Conservation (phyloP, 371 early-diverging fungal genomes). For the Amoeboradix gromovi region DNA sequence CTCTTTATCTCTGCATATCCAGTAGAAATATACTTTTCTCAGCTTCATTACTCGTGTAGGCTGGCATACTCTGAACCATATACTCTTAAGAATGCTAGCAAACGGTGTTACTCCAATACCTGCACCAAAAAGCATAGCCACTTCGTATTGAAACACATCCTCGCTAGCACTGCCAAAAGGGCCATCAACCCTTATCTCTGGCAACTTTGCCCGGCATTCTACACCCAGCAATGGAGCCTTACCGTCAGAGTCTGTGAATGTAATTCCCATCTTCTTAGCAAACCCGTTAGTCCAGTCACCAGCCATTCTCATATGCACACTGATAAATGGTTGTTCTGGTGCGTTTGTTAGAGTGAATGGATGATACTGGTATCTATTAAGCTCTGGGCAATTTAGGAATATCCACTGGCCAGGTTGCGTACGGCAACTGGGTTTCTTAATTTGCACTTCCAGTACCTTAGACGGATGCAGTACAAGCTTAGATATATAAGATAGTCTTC, state of each 20-base stretch:
- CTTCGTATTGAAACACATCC: constrained; percentile 55
- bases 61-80: constrained; percentile 10
- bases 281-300: constrained; percentile 51
- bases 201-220: constrained; percentile 6
- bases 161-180: constrained; percentile 58
- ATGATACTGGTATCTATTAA: constrained; percentile 42
- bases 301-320: constrained; percentile 42
- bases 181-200: constrained; percentile 47
- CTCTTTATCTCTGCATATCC: constrained; percentile 49
- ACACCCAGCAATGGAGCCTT: neutral
- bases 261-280: constrained; percentile 22
- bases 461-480: constrained; percentile 32
- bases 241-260: neutral
- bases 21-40: constrained; percentile 49
- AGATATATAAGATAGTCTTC: constrained; percentile 26
- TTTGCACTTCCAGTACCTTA: constrained; percentile 34
- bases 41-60: neutral
- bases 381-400: constrained; percentile 29
- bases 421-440: constrained; percentile 24
- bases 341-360: constrained; percentile 51
- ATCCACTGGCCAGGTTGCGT: constrained; percentile 41
- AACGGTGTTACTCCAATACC: constrained; percentile 52
- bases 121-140: constrained; percentile 41
- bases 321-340: constrained; percentile 40
- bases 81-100: constrained; percentile 26